Percentiles rank a stretch among this genome's conserved stretches.
These are phyloP conservation scores for Pichia manshurica DNA, from an alignment of 805 yeast genomes.

Conservation along the genomic window DNA sequence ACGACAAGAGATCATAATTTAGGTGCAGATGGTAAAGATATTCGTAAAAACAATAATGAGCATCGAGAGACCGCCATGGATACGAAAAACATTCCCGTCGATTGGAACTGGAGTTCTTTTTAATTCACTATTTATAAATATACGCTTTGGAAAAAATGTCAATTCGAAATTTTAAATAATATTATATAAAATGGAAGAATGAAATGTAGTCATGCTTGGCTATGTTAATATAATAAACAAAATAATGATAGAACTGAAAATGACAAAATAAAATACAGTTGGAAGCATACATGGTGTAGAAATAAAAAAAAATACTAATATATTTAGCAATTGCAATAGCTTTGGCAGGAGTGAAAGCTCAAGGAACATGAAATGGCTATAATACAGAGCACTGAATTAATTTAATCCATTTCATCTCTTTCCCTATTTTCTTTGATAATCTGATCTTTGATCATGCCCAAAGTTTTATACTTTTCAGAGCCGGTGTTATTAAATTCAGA, in stretches of 20 bases:
- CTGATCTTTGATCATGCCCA: conserved; percentile 24
- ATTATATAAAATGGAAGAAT: too few species aligned
- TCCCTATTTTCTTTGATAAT: conserved; percentile 28
- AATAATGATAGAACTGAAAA: background rate
- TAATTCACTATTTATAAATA: conserved; percentile 10
- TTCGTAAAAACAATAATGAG: conserved; percentile 13
- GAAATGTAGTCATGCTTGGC: too few species aligned
- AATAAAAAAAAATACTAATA: background rate
- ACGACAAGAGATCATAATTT: conserved; percentile 26
- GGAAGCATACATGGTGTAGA: background rate
- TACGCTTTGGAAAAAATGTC: too few species aligned
- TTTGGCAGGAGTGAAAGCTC: too few species aligned
- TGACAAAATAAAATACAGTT: background rate
- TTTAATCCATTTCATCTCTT: conserved; percentile 12
- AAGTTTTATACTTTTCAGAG: conserved; percentile 6
- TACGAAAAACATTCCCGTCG: conserved; percentile 27
- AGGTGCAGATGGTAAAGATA: conserved; percentile 17
- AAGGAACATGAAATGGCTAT: too few species aligned
- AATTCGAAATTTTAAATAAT: too few species aligned
- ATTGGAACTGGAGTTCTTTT: conserved; percentile 38
- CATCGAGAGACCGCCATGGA: conserved; percentile 17
- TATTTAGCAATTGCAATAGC: too few species aligned
- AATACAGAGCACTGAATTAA: too few species aligned
- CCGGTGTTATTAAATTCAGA: conserved; percentile 11
- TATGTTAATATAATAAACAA: background rate